These are phyloP conservation scores for Nectriaceae sp. DNA, from an alignment of 2,329 filamentous ascomycete genomes.

Conservation along the genomic window DNA sequence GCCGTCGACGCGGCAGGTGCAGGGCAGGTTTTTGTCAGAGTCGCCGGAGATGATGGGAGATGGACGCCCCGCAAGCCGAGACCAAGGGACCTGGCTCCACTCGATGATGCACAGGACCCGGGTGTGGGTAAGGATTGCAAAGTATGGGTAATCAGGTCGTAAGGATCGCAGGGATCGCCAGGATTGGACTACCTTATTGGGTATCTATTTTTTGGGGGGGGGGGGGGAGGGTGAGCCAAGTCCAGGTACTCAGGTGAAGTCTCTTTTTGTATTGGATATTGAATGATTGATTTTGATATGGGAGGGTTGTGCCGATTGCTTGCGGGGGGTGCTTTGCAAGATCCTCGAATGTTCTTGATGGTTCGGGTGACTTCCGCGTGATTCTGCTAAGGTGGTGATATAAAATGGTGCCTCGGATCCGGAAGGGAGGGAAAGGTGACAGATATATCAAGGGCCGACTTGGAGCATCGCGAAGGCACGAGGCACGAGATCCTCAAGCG, in stretches of 20 bases:
- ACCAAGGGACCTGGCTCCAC: slow-evolving; percentile 11
- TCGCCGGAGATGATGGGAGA: background rate
- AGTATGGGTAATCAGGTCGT: too few relatives aligned
- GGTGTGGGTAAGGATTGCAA: slow-evolving; percentile 6
- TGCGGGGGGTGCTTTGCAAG: background rate
- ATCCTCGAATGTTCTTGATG: slow-evolving; percentile 1
- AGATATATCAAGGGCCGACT: slow-evolving; percentile 8
- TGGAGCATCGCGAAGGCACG: slow-evolving; percentile 5
- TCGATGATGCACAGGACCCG: slow-evolving; percentile 15
- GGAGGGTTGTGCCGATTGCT: too few relatives aligned
- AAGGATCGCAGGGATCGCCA: too few relatives aligned
- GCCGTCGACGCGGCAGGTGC: slow-evolving; percentile 6
- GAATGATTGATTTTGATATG: too few relatives aligned
- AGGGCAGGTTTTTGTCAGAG: slow-evolving; percentile 3
- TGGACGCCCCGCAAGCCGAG: slow-evolving; percentile 8
- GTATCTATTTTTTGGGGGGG: slow-evolving; percentile 4
- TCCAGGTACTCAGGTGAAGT: too few relatives aligned
- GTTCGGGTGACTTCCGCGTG: slow-evolving; percentile 12
- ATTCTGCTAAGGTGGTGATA: slow-evolving; percentile 4
- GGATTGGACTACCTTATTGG: too few relatives aligned
- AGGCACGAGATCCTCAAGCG: slow-evolving; percentile 1
- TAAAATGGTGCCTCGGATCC: slow-evolving; percentile 7
- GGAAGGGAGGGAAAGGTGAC: slow-evolving; percentile 2
- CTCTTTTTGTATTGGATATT: too few relatives aligned
- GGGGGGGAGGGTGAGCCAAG: slow-evolving; percentile 3